Evolutionary conservation across 805 yeast species (phyloP).

Genomic region (Spathaspora passalidarum): DNA sequence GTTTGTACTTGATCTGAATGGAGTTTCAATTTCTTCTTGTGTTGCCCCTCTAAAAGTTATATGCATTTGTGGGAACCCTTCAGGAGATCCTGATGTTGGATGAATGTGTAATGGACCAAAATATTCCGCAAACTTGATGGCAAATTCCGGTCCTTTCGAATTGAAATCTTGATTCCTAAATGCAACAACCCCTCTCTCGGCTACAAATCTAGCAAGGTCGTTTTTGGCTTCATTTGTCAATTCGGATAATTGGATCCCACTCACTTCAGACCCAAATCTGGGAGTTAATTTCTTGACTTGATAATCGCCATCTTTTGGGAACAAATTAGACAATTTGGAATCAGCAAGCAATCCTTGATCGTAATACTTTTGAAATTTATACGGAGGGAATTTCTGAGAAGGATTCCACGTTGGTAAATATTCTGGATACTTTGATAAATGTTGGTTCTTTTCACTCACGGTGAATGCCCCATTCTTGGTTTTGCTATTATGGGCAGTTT

Average conservation of each 20-base stretch:
- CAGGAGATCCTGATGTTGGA: conserved; percentile 22
- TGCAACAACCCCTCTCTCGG: conserved; percentile 33
- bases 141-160: conserved; percentile 41
- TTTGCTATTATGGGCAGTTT: conserved; percentile 16
- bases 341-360: conserved; percentile 30
- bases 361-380: conserved; percentile 21
- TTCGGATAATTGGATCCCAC: conserved; percentile 28
- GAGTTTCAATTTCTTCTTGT: conserved; percentile 24
- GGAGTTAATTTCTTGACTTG: conserved; percentile 24
- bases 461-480: conserved; percentile 24
- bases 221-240: conserved; percentile 25
- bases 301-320: conserved; percentile 14
- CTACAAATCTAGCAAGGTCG: conserved; percentile 30
- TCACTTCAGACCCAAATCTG: conserved; percentile 28
- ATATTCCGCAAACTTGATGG: conserved; percentile 20
- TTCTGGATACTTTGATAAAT: conserved; percentile 22
- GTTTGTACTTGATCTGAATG: conserved; percentile 25
- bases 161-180: conserved; percentile 32
- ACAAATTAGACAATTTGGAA: conserved; percentile 17
- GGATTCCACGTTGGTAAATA: conserved; percentile 37
- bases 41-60: conserved; percentile 32
- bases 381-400: conserved; percentile 24
- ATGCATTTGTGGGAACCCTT: conserved; percentile 31
- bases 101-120: conserved; percentile 21
- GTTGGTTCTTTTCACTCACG: conserved; percentile 21